Evolutionary conservation across 2,329 filamentous ascomycete species (phyloP).

Genomic region (Colletotrichum abscissum): DNA sequence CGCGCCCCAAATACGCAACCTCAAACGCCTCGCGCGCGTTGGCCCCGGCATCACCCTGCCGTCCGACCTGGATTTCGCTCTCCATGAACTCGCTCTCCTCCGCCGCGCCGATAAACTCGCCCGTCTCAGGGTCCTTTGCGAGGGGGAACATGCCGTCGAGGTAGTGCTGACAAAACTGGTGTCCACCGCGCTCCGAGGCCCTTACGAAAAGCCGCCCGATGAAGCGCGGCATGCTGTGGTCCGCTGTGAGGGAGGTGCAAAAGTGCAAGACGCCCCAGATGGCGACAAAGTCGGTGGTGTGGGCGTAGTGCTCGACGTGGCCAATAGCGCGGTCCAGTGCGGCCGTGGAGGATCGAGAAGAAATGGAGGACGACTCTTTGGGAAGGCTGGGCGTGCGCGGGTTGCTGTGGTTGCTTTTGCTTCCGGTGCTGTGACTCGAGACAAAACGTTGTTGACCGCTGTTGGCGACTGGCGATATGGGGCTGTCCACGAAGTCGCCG

Average conservation of each 20-base stretch:
- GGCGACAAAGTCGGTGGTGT: constrained; percentile 79
- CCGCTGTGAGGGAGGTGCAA: constrained; percentile 38
- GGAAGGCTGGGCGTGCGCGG: constrained; percentile 12
- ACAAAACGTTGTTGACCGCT: background rate
- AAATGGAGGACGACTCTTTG: constrained; percentile 43
- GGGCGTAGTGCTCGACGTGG: constrained; percentile 85
- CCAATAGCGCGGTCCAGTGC: constrained; percentile 66
- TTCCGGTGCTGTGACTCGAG: background rate
- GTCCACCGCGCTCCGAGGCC: constrained; percentile 55
- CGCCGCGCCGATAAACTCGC: constrained; percentile 54
- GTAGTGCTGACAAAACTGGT: constrained; percentile 72
- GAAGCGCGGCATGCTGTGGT: constrained; percentile 66
- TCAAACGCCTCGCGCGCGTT: constrained; percentile 60
- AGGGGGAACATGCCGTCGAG: constrained; percentile 72
- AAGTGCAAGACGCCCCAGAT: constrained; percentile 81
- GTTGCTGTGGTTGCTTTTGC: background rate
- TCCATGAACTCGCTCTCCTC: constrained; percentile 71
- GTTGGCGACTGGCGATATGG: constrained; percentile 24
- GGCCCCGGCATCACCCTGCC: constrained; percentile 54
- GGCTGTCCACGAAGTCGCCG: constrained; percentile 2
- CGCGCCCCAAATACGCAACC: constrained; percentile 57
- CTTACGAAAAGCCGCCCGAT: constrained; percentile 67
- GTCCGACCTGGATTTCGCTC: constrained; percentile 60
- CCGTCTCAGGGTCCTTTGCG: constrained; percentile 52
- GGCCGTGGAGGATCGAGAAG: constrained; percentile 48